Base-by-base conservation (phyloP, 495 filamentous ascomycete genomes). In the Xylaria venustula region DNA sequence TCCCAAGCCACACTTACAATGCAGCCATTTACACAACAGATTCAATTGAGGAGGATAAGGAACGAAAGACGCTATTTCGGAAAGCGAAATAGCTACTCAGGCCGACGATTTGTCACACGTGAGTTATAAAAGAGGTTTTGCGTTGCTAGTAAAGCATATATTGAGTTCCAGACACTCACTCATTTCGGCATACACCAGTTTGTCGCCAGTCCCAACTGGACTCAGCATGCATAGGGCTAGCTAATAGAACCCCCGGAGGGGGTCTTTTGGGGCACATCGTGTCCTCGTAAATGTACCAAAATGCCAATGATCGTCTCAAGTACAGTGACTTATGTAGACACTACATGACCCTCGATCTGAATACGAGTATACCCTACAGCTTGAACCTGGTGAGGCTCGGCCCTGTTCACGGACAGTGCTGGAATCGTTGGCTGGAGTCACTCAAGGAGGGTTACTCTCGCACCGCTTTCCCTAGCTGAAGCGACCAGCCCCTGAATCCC, bases 211-310 rank as follows among this genome's bases (percentile, higher is more conserved):
- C 15, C 28, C 42, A 32, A 26, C 23, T 22, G 41, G 2, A 20
- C 36, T 42, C 20, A 49, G 34, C 46, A 7, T 51, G 32, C 45
- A 41, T 50, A 51, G 56, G 46, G 46, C 46, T 59, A 22, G 56
- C 34, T 42, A 20, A 49, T 58, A n/a, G n/a, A n/a, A 20, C 55
- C 44, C 32, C 26, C 40, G 22, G 44, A 51, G 9, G 15, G 36
- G 19, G 25, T 44, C 25, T 45, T 60, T 64, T 62, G 58, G 63
- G 65, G 23, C 46, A 40, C 56, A 48, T 58, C 36, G 25, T 25
- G 19, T 32, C n/a, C 26, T 60, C 12, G 17, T 44, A 17, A 30
- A 22, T 44, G 26, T 36, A 22, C 47, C 15, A 30, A 60, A 34
- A 52, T 22, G 12, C 14, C 19, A 17, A 51, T 25, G 48, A 60